Conservation (phyloP, 768 basidiomycete species). For the Agaricus blazei region DNA sequence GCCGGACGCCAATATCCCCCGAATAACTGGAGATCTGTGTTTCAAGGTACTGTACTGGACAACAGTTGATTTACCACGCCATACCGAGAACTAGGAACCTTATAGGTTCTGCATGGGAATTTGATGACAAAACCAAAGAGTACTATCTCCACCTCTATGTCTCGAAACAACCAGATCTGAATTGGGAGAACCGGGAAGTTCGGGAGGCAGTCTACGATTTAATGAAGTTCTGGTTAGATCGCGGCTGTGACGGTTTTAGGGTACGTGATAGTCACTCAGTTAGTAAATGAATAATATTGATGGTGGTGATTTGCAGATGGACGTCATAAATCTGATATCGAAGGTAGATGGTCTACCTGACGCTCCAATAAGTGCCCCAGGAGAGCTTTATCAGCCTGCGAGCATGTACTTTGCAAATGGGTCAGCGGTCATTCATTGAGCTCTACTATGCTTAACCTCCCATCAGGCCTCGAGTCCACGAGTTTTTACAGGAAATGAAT, state of each 20-base stretch:
- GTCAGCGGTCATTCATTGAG: slow-evolving; percentile 23
- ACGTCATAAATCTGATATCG: slow-evolving; percentile 65
- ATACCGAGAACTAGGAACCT: not conserved
- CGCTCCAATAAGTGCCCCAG: slow-evolving; percentile 50
- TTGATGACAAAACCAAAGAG: slow-evolving; percentile 57
- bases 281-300: not conserved
- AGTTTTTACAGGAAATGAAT: slow-evolving; percentile 66
- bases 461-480: slow-evolving; percentile 56
- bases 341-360: slow-evolving; percentile 63
- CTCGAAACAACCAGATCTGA: slow-evolving; percentile 67
- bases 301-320: slow-evolving; percentile 39
- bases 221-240: slow-evolving; percentile 71
- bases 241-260: slow-evolving; percentile 73
- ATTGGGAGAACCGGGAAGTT: slow-evolving; percentile 68
- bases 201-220: slow-evolving; percentile 54
- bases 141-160: slow-evolving; percentile 72
- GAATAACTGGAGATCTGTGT: slow-evolving; percentile 69
- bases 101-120: slow-evolving; percentile 67
- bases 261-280: slow-evolving; percentile 30
- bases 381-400: slow-evolving; percentile 48
- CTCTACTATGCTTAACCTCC: not conserved
- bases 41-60: slow-evolving; percentile 43
- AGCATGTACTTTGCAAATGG: slow-evolving; percentile 55
- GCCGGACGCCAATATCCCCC: slow-evolving; percentile 55
- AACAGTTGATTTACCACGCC: not conserved